These are phyloP conservation scores for Lichenothelia convexa DNA, from an alignment of 495 filamentous ascomycete genomes.

Conservation along the genomic window DNA sequence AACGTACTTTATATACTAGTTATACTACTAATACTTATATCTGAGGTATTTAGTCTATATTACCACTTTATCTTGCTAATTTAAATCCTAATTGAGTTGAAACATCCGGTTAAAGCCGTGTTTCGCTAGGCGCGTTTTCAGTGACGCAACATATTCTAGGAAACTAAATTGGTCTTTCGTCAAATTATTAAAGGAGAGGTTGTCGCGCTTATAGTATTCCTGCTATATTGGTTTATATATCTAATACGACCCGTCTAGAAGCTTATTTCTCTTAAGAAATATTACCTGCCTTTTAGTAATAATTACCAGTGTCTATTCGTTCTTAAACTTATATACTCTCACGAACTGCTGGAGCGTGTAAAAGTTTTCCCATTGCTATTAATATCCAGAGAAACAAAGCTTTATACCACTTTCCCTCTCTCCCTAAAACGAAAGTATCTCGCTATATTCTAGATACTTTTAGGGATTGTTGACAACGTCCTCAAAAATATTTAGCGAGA, in stretches of 20 bases:
- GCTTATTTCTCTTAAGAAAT: too few relatives aligned
- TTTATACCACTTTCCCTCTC: too few relatives aligned
- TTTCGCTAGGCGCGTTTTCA: not conserved
- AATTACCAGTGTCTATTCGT: too few relatives aligned
- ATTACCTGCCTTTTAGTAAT: too few relatives aligned
- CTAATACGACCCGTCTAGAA: too few relatives aligned
- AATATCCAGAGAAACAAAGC: too few relatives aligned
- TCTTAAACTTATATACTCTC: too few relatives aligned
- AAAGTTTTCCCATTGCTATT: too few relatives aligned
- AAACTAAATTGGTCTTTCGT: not conserved
- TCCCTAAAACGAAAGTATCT: not conserved
- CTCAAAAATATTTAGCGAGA: not conserved
- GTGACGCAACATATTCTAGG: not conserved
- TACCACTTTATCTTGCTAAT: conserved; percentile 14
- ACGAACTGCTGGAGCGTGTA: too few relatives aligned
- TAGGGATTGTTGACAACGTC: not conserved
- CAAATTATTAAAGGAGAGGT: too few relatives aligned
- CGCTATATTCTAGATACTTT: not conserved
- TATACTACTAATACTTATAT: conserved; percentile 8
- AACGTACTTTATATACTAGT: conserved; percentile 4
- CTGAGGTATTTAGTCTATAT: conserved; percentile 18
- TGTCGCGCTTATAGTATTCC: too few relatives aligned
- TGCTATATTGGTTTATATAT: too few relatives aligned
- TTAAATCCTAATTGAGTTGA: conserved; percentile 9
- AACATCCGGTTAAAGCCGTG: conserved; percentile 9